Conservation (phyloP, 1,284 basidiomycete genomes). For the Pseudomicrostroma phylloplanum region DNA sequence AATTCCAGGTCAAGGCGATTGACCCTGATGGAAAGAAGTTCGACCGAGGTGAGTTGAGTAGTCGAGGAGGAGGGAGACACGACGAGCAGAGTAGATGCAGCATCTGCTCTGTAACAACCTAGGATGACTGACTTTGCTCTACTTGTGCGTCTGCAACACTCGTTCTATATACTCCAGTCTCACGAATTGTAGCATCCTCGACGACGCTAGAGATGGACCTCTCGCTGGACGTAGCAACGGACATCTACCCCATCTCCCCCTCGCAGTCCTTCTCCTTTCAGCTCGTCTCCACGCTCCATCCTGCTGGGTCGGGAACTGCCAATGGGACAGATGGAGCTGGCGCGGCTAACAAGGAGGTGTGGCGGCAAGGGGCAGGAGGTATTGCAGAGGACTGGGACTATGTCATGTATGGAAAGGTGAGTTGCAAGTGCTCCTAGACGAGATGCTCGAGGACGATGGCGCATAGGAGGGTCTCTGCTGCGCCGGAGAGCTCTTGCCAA, state of each 20-base stretch:
- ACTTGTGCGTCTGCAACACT: constrained; percentile 59
- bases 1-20: constrained; percentile 45
- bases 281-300: constrained; percentile 58
- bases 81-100: neutral
- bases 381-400: constrained; percentile 96
- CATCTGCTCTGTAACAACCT: neutral
- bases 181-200: constrained; percentile 38
- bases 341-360: constrained; percentile 58
- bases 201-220: constrained; percentile 72
- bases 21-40: constrained; percentile 80
- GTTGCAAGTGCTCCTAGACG: constrained; percentile 28
- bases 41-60: constrained; percentile 68
- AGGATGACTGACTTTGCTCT: constrained; percentile 1
- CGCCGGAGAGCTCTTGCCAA: no score
- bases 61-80: neutral
- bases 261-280: constrained; percentile 77
- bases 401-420: constrained; percentile 96
- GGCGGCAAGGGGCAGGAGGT: constrained; percentile 78
- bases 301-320: constrained; percentile 29
- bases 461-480: neutral
- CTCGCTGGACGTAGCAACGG: constrained; percentile 59
- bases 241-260: constrained; percentile 51
- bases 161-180: constrained; percentile 15
- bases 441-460: neutral
- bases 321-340: constrained; percentile 51